A percentile compares a stretch with the other conserved stretches of the same genome.
These are phyloP conservation scores for Begonia peltatifolia DNA, from an alignment of 306 rosid genomes.

Conservation along the genomic window DNA sequence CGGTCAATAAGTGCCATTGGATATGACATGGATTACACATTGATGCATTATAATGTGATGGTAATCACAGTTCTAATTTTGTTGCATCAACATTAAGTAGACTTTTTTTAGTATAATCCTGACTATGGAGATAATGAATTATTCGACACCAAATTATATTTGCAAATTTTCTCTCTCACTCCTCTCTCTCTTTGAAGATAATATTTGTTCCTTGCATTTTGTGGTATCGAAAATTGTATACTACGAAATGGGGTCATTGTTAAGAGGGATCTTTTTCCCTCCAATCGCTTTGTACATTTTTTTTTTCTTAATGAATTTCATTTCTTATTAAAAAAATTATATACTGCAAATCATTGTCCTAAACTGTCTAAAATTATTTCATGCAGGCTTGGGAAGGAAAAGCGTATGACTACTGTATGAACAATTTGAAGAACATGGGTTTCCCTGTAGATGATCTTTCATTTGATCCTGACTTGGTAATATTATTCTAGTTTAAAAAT, in stretches of 20 bases:
- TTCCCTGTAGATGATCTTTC: constrained; percentile 86
- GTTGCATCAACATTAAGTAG: neutral
- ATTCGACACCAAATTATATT: constrained; percentile 2
- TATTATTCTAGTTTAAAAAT: constrained; percentile 6
- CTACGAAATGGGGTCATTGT: too few species aligned
- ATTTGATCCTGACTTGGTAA: constrained; percentile 90
- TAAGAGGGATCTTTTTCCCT: too few species aligned
- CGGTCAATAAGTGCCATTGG: constrained; percentile 95
- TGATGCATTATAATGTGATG: constrained; percentile 89
- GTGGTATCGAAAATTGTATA: too few species aligned
- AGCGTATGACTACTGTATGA: constrained; percentile 96
- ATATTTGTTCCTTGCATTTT: too few species aligned
- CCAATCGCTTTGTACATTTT: too few species aligned
- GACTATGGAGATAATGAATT: neutral
- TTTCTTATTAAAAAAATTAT: neutral
- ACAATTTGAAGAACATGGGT: constrained; percentile 74
- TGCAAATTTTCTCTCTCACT: neutral
- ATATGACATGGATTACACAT: constrained; percentile 96
- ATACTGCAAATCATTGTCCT: neutral
- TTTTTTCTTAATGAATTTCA: neutral
- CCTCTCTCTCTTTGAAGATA: constrained; percentile 1
- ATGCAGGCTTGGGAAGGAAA: constrained; percentile 97
- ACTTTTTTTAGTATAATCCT: too few species aligned
- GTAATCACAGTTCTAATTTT: constrained; percentile 23
- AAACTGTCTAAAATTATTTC: constrained; percentile 6